Evolutionary conservation across 2,329 filamentous ascomycete species (phyloP).

Genomic region (Aspergillus persii): DNA sequence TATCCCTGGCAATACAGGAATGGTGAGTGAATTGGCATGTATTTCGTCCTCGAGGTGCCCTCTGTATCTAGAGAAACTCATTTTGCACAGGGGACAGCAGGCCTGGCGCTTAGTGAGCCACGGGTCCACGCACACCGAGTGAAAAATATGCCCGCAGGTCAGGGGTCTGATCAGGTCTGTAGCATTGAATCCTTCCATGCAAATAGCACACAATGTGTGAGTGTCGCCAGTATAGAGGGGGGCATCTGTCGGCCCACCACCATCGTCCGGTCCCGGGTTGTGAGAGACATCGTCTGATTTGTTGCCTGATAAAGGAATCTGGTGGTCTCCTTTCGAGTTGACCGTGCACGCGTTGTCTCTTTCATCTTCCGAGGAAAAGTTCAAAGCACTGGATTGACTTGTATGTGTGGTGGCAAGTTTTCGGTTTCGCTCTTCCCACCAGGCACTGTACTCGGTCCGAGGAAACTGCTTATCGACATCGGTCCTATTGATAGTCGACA

Average conservation of each 20-base stretch:
- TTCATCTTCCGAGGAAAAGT: neutral
- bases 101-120: slow-evolving; percentile 93
- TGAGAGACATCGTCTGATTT: neutral
- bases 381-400: neutral
- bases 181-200: slow-evolving; percentile 86
- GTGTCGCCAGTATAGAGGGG: slow-evolving; percentile 2
- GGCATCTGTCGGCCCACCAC: neutral
- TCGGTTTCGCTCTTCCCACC: slow-evolving; percentile 6
- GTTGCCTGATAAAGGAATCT: neutral
- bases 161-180: slow-evolving; percentile 91
- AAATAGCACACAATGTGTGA: slow-evolving; percentile 71
- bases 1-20: neutral
- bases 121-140: slow-evolving; percentile 89
- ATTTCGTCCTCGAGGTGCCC: neutral
- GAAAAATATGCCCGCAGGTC: slow-evolving; percentile 96
- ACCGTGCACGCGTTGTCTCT: neutral
- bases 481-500: slow-evolving; percentile 3
- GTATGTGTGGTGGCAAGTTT: neutral
- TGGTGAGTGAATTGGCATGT: neutral
- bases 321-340: neutral
- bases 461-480: slow-evolving; percentile 17
- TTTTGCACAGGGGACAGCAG: slow-evolving; percentile 92
- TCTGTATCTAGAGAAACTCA: slow-evolving; percentile 1
- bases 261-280: neutral
- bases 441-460: slow-evolving; percentile 12